Percentiles rank a stretch among this genome's conserved stretches.
Evolutionary conservation across 2,329 filamentous ascomycete species (phyloP).

Genomic region (Fusarium incarnatum): DNA sequence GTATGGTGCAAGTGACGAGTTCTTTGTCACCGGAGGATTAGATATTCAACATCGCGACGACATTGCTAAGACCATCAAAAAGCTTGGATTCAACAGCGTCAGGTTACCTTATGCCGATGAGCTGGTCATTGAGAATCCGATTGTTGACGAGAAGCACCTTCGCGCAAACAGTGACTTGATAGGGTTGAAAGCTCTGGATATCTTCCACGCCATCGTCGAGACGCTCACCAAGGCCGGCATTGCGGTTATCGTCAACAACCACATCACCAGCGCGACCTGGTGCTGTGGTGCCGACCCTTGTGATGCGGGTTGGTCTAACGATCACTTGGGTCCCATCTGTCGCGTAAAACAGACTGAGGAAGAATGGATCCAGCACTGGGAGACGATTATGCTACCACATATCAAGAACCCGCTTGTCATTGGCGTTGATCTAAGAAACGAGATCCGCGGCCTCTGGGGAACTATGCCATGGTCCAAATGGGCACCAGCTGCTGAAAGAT

Average conservation of each 20-base stretch:
- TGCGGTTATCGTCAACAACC: constrained; percentile 76
- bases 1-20: constrained; percentile 77
- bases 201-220: constrained; percentile 69
- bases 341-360: constrained; percentile 72
- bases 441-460: constrained; percentile 75
- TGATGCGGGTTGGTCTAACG: constrained; percentile 75
- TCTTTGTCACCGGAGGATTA: constrained; percentile 72
- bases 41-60: constrained; percentile 70
- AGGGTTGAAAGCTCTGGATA: constrained; percentile 67
- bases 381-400: constrained; percentile 70
- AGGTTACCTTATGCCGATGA: constrained; percentile 77
- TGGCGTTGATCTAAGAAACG: constrained; percentile 75
- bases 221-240: constrained; percentile 71
- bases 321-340: constrained; percentile 70
- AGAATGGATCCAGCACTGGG: constrained; percentile 75
- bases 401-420: constrained; percentile 70
- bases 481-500: constrained; percentile 72
- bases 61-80: constrained; percentile 70
- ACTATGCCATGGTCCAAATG: constrained; percentile 75
- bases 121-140: constrained; percentile 70
- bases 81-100: constrained; percentile 77
- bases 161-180: constrained; percentile 70
- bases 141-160: constrained; percentile 61
- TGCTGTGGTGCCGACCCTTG: constrained; percentile 76
- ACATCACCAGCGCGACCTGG: constrained; percentile 76